phyloP scores from a whole-genome alignment of 1,284 basidiomycete genomes.

The Puccinia polysora region DNA sequence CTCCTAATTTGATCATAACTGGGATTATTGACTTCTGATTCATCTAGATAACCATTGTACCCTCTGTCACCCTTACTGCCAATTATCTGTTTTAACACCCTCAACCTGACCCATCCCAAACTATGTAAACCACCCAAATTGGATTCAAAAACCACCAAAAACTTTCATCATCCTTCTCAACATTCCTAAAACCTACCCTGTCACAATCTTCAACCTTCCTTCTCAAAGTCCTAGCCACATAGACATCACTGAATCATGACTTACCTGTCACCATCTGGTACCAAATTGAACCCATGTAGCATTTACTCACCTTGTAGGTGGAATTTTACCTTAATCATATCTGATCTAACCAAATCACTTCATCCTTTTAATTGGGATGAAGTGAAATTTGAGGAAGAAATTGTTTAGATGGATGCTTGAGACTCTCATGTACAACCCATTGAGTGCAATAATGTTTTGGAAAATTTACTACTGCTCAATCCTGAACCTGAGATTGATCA shows the following conservation, averaged over 20 bases:
- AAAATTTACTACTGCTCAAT: background rate
- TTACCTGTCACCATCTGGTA: background rate
- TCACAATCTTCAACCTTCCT: background rate
- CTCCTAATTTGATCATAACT: too few species aligned
- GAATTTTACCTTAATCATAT: constrained; percentile 6
- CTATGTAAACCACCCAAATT: constrained; percentile 17
- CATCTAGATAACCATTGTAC: background rate
- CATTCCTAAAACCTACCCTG: background rate
- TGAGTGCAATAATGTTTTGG: constrained; percentile 34
- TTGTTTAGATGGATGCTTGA: background rate
- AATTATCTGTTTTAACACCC: background rate
- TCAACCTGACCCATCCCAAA: constrained; percentile 9
- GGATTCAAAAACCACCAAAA: background rate
- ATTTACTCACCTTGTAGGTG: constrained; percentile 29
- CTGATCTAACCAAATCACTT: background rate
- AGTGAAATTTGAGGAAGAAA: background rate
- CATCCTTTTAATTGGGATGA: background rate
- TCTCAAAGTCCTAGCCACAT: background rate
- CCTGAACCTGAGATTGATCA: background rate
- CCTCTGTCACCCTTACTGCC: background rate
- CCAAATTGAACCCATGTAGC: constrained; percentile 23
- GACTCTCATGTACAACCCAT: background rate
- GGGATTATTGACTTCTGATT: too few species aligned
- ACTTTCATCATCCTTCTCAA: background rate
- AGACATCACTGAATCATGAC: background rate